Conservation (phyloP, 495 filamentous ascomycete genomes). For the Alectoria sarmentosa region DNA sequence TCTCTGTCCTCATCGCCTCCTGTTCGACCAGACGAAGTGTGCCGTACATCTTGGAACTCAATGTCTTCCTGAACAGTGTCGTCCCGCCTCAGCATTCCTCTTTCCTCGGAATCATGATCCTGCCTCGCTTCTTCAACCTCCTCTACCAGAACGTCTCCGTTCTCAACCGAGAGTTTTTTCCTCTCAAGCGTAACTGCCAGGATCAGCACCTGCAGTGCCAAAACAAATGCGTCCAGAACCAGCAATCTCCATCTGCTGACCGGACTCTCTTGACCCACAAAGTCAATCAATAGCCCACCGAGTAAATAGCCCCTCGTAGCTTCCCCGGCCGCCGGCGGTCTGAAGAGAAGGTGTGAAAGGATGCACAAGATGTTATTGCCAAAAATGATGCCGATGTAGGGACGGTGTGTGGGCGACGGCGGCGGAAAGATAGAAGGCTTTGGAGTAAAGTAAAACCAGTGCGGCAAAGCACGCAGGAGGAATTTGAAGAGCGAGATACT, state of each 20-base stretch:
- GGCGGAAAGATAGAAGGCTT: conserved; percentile 64
- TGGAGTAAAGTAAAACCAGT: conserved; percentile 72
- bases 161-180: conserved; percentile 34
- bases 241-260: conserved; percentile 58
- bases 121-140: conserved; percentile 35
- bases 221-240: conserved; percentile 55
- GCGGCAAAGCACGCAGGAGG: conserved; percentile 58
- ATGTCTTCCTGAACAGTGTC: conserved; percentile 39
- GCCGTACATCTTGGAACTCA: conserved; percentile 39
- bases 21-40: conserved; percentile 23
- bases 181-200: conserved; percentile 64
- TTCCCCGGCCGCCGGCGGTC: conserved; percentile 62
- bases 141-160: conserved; percentile 19
- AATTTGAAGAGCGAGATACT: conserved; percentile 77
- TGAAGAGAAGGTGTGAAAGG: conserved; percentile 57
- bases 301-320: conserved; percentile 74
- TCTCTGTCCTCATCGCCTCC: conserved; percentile 36
- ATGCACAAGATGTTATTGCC: conserved; percentile 65
- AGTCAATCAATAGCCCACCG: conserved; percentile 78
- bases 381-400: conserved; percentile 64
- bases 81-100: conserved; percentile 54
- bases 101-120: conserved; percentile 76
- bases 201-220: conserved; percentile 66
- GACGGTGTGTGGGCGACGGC: conserved; percentile 55
- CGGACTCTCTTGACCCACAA: conserved; percentile 77